phyloP scores from a whole-genome alignment of 306 rosid species.

The Malus orientalis region DNA sequence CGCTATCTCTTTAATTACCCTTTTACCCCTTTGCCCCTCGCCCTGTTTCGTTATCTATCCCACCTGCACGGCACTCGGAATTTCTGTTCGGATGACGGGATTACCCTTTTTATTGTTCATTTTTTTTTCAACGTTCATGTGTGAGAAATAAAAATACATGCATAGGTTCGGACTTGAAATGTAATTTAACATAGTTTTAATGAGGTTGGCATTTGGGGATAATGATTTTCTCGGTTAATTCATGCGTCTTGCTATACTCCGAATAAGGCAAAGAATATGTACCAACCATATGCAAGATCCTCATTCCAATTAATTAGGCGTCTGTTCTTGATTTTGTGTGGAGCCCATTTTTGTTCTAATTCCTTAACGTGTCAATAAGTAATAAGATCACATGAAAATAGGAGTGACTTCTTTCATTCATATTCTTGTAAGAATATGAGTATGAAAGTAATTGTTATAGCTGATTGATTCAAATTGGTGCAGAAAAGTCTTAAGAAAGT shows the following conservation, averaged over 20 bases:
- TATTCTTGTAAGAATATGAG: not conserved
- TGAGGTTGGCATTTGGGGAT: not conserved
- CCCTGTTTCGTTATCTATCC: not conserved
- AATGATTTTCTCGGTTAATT: no score
- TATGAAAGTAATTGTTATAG: no score
- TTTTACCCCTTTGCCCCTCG: slow-evolving; percentile 7
- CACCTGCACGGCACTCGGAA: not conserved
- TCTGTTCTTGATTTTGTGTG: not conserved
- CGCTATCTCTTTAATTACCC: not conserved
- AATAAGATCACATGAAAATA: not conserved
- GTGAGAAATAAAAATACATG: not conserved
- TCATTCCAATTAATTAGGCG: not conserved
- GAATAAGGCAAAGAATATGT: not conserved
- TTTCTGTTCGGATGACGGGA: slow-evolving; percentile 1
- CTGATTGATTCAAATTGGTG: no score
- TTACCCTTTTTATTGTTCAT: slow-evolving; percentile 2
- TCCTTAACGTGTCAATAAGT: not conserved
- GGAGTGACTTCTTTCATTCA: not conserved
- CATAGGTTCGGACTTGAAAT: no score
- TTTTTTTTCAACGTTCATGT: not conserved
- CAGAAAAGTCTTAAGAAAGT: no score
- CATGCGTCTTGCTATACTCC: not conserved
- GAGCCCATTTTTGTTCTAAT: not conserved
- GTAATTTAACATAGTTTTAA: not conserved
- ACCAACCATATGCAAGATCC: not conserved